Conservation (phyloP, 345 rosid species). For the Chamaenerion angustifolium region DNA sequence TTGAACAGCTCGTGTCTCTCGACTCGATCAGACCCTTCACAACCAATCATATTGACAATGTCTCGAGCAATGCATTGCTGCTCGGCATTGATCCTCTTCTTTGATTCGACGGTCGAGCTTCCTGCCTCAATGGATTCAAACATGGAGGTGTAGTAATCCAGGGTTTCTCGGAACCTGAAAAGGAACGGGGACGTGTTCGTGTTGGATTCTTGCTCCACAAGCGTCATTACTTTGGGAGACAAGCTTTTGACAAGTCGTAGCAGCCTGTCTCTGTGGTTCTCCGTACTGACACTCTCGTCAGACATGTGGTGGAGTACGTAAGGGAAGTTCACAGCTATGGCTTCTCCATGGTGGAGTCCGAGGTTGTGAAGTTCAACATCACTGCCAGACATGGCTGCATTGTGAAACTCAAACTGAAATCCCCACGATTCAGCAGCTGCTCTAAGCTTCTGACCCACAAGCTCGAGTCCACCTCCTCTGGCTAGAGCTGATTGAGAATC, state of each 20-base stretch:
- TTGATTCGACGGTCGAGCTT: not conserved
- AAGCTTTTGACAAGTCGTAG: constrained; percentile 73
- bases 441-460: constrained; percentile 49
- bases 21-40: constrained; percentile 30
- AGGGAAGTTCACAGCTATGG: constrained; percentile 80
- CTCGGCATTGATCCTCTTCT: constrained; percentile 33
- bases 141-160: constrained; percentile 13
- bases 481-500: constrained; percentile 83
- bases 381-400: constrained; percentile 58
- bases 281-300: constrained; percentile 77
- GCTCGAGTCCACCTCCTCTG: constrained; percentile 84
- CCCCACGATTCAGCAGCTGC: constrained; percentile 34
- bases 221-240: constrained; percentile 22
- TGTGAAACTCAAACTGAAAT: constrained; percentile 70
- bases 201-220: constrained; percentile 17
- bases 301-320: constrained; percentile 92
- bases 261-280: constrained; percentile 70
- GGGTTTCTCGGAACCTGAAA: constrained; percentile 6
- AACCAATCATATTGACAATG: constrained; percentile 39
- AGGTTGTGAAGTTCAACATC: constrained; percentile 52
- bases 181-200: constrained; percentile 12
- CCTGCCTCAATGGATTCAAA: constrained; percentile 13
- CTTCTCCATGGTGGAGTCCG: constrained; percentile 47
- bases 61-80: constrained; percentile 42
- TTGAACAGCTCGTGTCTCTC: constrained; percentile 35